Conservation (phyloP, 192 early-diverging fungal species). For the Rhizophagus clarus region DNA sequence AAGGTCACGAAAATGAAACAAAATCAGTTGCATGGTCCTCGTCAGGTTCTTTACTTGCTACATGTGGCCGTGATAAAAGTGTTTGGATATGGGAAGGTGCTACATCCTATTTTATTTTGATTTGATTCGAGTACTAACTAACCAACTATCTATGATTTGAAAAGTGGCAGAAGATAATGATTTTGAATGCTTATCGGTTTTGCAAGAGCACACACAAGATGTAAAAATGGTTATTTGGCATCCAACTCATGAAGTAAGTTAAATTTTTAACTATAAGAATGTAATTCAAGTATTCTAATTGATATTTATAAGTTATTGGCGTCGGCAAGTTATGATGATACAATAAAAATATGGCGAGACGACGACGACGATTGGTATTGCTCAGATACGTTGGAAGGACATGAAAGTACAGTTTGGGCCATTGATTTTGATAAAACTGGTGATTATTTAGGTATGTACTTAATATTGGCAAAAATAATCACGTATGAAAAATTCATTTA, state of each 20-base stretch:
- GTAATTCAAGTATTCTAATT: background rate
- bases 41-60: conserved; percentile 82
- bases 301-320: conserved; percentile 61
- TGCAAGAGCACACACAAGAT: conserved; percentile 96
- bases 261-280: background rate
- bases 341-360: conserved; percentile 91
- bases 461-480: background rate
- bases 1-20: conserved; percentile 98
- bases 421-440: conserved; percentile 82
- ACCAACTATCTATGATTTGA: background rate
- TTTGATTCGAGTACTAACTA: background rate
- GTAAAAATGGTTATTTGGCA: conserved; percentile 96
- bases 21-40: conserved; percentile 90
- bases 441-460: conserved; percentile 48
- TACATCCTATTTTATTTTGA: background rate
- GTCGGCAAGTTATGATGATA: conserved; percentile 93
- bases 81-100: conserved; percentile 98
- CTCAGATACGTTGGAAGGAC: conserved; percentile 81
- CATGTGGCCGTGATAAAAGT: conserved; percentile 94
- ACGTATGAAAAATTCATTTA: background rate
- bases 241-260: conserved; percentile 71
- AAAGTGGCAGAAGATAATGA: conserved; percentile 77
- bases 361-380: conserved; percentile 98
- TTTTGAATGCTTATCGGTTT: conserved; percentile 93
- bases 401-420: conserved; percentile 91